phyloP scores from a whole-genome alignment of 129 eudicot species.

The Daucus carota region DNA sequence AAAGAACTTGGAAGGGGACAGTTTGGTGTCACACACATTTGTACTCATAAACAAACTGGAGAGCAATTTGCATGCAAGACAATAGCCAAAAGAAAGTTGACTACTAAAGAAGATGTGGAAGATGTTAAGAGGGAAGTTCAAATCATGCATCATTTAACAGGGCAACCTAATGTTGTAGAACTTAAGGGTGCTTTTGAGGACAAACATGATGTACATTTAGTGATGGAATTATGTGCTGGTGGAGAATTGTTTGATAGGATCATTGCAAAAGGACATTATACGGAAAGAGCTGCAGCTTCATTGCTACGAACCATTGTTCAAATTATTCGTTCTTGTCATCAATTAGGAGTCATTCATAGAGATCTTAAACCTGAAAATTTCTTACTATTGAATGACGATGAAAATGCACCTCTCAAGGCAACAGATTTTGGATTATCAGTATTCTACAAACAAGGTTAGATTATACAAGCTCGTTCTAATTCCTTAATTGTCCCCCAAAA shows the following conservation, averaged over 20 bases:
- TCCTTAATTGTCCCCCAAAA: neutral
- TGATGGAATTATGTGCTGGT: conserved; percentile 88
- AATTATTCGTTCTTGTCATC: conserved; percentile 76
- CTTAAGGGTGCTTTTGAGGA: conserved; percentile 87
- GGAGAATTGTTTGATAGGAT: conserved; percentile 87
- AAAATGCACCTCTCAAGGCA: conserved; percentile 72
- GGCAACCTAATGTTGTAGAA: conserved; percentile 69
- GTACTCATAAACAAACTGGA: conserved; percentile 55
- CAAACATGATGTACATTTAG: conserved; percentile 75
- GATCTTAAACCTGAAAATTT: conserved; percentile 89
- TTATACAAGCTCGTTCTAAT: neutral
- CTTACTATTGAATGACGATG: conserved; percentile 59
- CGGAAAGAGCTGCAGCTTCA: conserved; percentile 79
- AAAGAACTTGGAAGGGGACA: conserved; percentile 92
- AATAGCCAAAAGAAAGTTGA: conserved; percentile 71
- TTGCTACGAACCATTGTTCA: conserved; percentile 77
- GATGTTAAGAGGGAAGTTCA: conserved; percentile 84
- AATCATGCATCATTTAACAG: conserved; percentile 81
- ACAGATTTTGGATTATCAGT: conserved; percentile 84
- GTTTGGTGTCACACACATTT: conserved; percentile 67
- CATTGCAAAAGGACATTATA: conserved; percentile 77
- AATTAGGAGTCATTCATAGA: conserved; percentile 86
- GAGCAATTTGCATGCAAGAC: conserved; percentile 74
- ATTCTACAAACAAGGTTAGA: conserved; percentile 66
- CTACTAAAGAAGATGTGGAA: conserved; percentile 72